Base-by-base conservation (phyloP, 495 filamentous ascomycete genomes). In the Aspergillus homomorphus region DNA sequence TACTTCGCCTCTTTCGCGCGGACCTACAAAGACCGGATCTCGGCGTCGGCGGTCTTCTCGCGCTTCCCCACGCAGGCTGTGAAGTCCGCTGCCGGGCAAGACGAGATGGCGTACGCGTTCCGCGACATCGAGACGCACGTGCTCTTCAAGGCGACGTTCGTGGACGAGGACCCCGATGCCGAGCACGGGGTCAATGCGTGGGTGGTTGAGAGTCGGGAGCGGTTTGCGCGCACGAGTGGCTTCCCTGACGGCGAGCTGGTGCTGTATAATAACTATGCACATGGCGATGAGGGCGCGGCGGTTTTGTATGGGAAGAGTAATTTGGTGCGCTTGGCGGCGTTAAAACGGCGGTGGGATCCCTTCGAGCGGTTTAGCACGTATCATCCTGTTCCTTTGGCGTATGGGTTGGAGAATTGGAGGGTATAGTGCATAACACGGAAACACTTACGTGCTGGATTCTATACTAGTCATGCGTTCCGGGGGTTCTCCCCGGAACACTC, bases 191-290 rank as follows among this genome's bases (percentile, higher is more conserved):
- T 45, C 14, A 45, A 45, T 19, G 44, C 44, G n/a, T 45, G 18
- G n/a, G 21, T 38, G 54, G 22, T 49, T 3, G 19, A 12, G 20
- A 5, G 16, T 14, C 48, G 22, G 10, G 9, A 18, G 7, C 24
- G 26, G 33, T 43, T 28, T 22, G 9, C 7, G 30, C 4, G 38
- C 2, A 24, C 28, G 30, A 23, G 21, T 12, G 50, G 56, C 4
- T 62, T 33, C 28, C 26, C 26, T 9, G 33, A 51, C 30, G 14
- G 45, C 5, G n/a, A 16, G 20, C 51, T n/a, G 28, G 46, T 57
- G 0, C 33, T 38, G 2, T 76, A 74, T 50, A 61, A 76, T 28
- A 74, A 66, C 43, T 78, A 74, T 56, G 69, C 66, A 16, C 59
- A 65, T 44, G 73, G 77, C n/a, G 73, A 79, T 52, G 76, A 80